Conservation (phyloP, 805 yeast species). For the Schizosaccharomyces lindneri region DNA sequence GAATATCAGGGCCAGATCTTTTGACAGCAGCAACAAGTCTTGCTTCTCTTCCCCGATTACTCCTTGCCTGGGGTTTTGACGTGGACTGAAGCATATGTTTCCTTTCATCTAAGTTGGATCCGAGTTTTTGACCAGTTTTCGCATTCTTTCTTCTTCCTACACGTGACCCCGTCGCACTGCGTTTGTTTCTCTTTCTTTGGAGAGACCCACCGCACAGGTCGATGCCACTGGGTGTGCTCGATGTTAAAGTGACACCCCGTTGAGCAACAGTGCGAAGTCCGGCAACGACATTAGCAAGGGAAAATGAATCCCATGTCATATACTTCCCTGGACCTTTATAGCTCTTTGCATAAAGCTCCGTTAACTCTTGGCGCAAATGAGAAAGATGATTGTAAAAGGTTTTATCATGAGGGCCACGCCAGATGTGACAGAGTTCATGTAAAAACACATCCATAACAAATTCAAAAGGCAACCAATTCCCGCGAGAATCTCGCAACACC, state of each 20-base stretch:
- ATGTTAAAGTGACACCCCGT: background rate
- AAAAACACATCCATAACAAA: slow-evolving; percentile 8
- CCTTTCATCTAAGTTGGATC: background rate
- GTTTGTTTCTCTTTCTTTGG: background rate
- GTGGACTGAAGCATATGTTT: background rate
- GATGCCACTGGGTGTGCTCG: background rate
- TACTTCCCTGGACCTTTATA: slow-evolving; percentile 9
- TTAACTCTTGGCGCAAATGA: slow-evolving; percentile 6
- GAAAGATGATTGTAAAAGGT: slow-evolving; percentile 8
- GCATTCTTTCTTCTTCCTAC: background rate
- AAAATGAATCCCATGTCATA: slow-evolving; percentile 5
- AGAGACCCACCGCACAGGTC: background rate
- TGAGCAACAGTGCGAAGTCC: background rate
- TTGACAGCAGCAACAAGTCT: background rate
- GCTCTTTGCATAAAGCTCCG: slow-evolving; percentile 6
- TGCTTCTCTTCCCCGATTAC: background rate
- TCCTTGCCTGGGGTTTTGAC: background rate
- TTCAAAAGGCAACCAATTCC: background rate
- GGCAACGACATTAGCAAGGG: background rate
- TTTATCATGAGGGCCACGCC: slow-evolving; percentile 8
- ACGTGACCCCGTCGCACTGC: background rate
- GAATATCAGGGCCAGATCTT: background rate
- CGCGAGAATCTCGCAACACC: slow-evolving; percentile 7
- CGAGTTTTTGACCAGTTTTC: background rate
- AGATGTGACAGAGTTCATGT: slow-evolving; percentile 9